Conservation (phyloP, 805 yeast species). For the Candida ulmi region DNA sequence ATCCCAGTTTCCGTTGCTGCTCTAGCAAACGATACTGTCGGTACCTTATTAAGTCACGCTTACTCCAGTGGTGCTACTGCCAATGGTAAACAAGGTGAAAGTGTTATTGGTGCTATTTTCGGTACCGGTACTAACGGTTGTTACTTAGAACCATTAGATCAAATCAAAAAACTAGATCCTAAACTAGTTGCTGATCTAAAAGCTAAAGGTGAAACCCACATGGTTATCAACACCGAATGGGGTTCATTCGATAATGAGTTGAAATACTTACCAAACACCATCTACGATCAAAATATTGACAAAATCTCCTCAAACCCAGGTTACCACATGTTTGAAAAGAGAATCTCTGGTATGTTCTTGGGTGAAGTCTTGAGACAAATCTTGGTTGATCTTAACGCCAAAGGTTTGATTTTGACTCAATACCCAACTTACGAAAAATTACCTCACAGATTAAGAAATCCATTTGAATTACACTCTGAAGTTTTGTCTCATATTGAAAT, state of each 20-base stretch:
- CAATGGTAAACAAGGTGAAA: slow-evolving; percentile 59
- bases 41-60: slow-evolving; percentile 84
- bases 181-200: slow-evolving; percentile 31
- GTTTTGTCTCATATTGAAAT: slow-evolving; percentile 82
- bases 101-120: slow-evolving; percentile 84
- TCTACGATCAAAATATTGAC: slow-evolving; percentile 72
- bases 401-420: slow-evolving; percentile 54
- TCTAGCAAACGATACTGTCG: slow-evolving; percentile 92
- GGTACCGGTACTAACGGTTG: slow-evolving; percentile 99
- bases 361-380: slow-evolving; percentile 84
- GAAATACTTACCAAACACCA: slow-evolving; percentile 67
- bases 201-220: slow-evolving; percentile 47
- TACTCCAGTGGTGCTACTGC: slow-evolving; percentile 57
- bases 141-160: slow-evolving; percentile 70
- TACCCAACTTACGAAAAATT: slow-evolving; percentile 34
- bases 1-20: slow-evolving; percentile 76
- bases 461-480: slow-evolving; percentile 78
- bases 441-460: slow-evolving; percentile 61
- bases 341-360: slow-evolving; percentile 87
- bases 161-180: slow-evolving; percentile 69
- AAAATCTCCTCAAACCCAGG: slow-evolving; percentile 73
- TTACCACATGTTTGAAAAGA: slow-evolving; percentile 86
- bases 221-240: slow-evolving; percentile 97
- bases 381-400: slow-evolving; percentile 59
- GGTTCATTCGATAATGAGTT: slow-evolving; percentile 91